Evolutionary conservation across 345 rosid genomes (phyloP).

Genomic region (Hypericum androsaemum): DNA sequence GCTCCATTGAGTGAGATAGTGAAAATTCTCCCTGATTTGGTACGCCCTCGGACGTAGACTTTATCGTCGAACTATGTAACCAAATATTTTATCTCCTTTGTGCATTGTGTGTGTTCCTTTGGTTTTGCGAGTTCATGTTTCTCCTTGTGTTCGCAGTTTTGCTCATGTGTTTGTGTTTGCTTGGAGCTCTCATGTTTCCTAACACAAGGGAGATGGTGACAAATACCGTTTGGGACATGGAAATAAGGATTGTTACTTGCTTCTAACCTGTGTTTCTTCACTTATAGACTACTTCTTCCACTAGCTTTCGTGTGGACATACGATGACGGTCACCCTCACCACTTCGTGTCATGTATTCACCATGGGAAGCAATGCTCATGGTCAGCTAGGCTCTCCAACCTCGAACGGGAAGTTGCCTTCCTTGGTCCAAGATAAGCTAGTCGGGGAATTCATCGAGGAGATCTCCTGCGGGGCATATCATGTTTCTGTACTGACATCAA

Average conservation of each 20-base stretch:
- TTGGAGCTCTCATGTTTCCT: no score
- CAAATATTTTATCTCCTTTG: no score
- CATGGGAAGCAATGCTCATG: conserved; percentile 67
- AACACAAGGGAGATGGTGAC: conserved; percentile 98
- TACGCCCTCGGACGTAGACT: no score
- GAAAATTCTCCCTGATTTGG: no score
- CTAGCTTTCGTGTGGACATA: conserved; percentile 79
- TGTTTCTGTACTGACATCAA: conserved; percentile 72
- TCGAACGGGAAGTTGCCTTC: conserved; percentile 67
- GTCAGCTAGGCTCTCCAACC: conserved; percentile 65
- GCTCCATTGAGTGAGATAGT: no score
- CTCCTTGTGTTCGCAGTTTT: no score
- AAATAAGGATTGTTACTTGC: conserved; percentile 64
- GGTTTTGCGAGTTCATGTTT: no score
- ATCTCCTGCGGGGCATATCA: conserved; percentile 84
- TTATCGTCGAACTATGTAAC: no score
- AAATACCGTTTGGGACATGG: conserved; percentile 87
- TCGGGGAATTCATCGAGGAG: conserved; percentile 94
- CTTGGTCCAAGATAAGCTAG: conserved; percentile 73
- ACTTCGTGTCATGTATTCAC: conserved; percentile 91
- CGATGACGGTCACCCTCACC: conserved; percentile 77
- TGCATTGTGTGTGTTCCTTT: no score
- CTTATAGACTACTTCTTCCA: conserved; percentile 87
- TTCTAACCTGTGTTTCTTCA: conserved; percentile 76
- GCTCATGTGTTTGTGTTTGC: no score